Conservation (phyloP, 495 filamentous ascomycete species). For the Podospora anserina region DNA sequence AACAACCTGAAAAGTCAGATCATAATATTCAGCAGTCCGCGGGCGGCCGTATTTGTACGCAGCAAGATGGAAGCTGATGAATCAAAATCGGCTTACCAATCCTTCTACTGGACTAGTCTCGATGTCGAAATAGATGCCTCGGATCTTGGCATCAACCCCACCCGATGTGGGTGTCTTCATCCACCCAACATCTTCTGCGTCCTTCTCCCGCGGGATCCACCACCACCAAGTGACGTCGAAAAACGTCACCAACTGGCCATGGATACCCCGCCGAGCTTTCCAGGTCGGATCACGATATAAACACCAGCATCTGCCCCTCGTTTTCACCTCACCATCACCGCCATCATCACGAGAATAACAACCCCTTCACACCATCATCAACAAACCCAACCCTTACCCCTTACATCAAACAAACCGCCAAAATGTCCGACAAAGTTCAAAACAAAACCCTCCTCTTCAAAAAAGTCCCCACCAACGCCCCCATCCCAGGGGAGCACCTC, state of each 20-base stretch:
- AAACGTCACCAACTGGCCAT: not conserved
- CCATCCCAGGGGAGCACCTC: slow-evolving; percentile 70
- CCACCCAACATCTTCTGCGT: not conserved
- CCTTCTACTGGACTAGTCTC: not conserved
- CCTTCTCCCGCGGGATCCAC: not conserved
- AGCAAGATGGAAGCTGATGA: not conserved
- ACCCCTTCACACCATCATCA: not conserved
- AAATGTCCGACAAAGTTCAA: slow-evolving; percentile 9
- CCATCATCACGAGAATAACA: not conserved
- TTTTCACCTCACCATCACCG: not conserved
- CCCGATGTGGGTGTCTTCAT: not conserved
- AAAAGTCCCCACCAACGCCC: slow-evolving; percentile 62
- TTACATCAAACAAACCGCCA: slow-evolving; percentile 2
- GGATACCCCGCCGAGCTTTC: not conserved
- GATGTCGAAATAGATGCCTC: not conserved
- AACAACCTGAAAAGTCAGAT: no score
- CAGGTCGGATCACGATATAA: not conserved
- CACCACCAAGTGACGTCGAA: not conserved
- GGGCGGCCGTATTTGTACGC: not conserved
- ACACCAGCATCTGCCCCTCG: not conserved
- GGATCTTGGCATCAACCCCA: not conserved
- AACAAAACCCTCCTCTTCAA: slow-evolving; percentile 87
- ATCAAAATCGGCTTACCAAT: not conserved
- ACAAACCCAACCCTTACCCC: not conserved
- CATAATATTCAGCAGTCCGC: not conserved